Conservation (phyloP, 108 stramenopile genomes). For the Cyclotella kingstonii region DNA sequence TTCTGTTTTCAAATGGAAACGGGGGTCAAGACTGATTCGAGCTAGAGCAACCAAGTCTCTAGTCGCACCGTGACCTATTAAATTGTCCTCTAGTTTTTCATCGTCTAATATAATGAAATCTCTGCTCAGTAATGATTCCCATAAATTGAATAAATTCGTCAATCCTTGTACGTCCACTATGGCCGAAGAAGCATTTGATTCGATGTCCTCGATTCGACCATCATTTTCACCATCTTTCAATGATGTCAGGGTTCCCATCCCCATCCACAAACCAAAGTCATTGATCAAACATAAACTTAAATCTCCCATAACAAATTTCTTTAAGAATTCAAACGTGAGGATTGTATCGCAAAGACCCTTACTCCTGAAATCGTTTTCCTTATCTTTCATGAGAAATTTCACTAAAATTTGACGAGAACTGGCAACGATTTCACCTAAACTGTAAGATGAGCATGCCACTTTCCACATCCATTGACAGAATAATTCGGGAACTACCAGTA, state of each 20-base stretch:
- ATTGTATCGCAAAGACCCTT: neutral
- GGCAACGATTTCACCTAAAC: neutral
- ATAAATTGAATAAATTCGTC: constrained; percentile 26
- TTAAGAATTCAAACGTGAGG: constrained; percentile 13
- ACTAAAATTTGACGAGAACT: constrained; percentile 21
- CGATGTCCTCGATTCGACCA: constrained; percentile 10
- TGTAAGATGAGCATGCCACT: constrained; percentile 24
- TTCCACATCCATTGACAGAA: constrained; percentile 45
- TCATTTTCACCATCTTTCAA: constrained; percentile 8
- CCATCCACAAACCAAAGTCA: constrained; percentile 40
- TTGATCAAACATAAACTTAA: constrained; percentile 18
- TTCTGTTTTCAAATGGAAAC: constrained; percentile 17
- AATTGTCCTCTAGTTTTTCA: constrained; percentile 5
- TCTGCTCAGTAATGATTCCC: constrained; percentile 18
- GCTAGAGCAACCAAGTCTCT: constrained; percentile 27
- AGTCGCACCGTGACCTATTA: constrained; percentile 21
- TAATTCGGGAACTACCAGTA: constrained; percentile 14
- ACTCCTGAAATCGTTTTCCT: neutral
- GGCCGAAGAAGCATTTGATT: neutral
- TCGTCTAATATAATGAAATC: constrained; percentile 18
- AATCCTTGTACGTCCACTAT: constrained; percentile 19
- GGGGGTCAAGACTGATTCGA: constrained; percentile 29
- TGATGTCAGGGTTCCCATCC: neutral
- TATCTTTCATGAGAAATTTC: constrained; percentile 7
- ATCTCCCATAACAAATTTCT: constrained; percentile 24